phyloP scores from a whole-genome alignment of 129 eudicot species.

The Centaurea solstitialis region DNA sequence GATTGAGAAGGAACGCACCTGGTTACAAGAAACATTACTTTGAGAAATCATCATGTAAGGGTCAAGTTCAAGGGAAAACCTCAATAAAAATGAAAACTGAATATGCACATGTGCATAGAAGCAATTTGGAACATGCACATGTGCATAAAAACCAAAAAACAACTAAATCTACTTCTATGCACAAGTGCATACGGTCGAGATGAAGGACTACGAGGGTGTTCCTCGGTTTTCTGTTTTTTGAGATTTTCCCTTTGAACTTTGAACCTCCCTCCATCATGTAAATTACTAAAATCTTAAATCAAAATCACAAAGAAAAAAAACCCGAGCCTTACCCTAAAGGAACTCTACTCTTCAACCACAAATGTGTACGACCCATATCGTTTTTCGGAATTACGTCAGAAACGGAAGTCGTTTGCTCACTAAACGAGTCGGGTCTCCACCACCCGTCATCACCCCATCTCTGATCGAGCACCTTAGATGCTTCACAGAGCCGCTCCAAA shows the following conservation, averaged over 20 bases:
- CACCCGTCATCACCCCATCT: constrained; percentile 39
- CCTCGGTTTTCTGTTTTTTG: too few species aligned
- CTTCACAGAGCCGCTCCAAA: constrained; percentile 30
- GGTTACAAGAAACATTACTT: constrained; percentile 1
- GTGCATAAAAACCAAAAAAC: too few species aligned
- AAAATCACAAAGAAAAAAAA: neutral
- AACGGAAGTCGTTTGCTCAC: constrained; percentile 35
- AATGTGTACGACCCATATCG: constrained; percentile 68
- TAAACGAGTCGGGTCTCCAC: constrained; percentile 29
- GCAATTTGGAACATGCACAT: too few species aligned
- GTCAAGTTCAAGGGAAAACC: too few species aligned
- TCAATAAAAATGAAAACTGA: too few species aligned
- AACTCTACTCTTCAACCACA: constrained; percentile 91
- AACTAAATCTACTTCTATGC: too few species aligned
- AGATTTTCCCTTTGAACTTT: too few species aligned
- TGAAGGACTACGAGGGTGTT: too few species aligned
- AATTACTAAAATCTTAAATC: neutral
- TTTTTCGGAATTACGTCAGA: constrained; percentile 55
- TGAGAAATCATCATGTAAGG: neutral
- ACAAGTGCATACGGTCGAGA: too few species aligned
- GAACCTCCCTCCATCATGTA: too few species aligned
- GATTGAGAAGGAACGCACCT: constrained; percentile 87
- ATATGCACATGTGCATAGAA: too few species aligned
- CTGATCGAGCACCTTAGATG: constrained; percentile 29
- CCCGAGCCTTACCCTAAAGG: constrained; percentile 70